A percentile compares a stretch with the other conserved stretches of the same genome.
Evolutionary conservation across 2,329 filamentous ascomycete genomes (phyloP).

Genomic region (Pseudocercospora fijiensis): DNA sequence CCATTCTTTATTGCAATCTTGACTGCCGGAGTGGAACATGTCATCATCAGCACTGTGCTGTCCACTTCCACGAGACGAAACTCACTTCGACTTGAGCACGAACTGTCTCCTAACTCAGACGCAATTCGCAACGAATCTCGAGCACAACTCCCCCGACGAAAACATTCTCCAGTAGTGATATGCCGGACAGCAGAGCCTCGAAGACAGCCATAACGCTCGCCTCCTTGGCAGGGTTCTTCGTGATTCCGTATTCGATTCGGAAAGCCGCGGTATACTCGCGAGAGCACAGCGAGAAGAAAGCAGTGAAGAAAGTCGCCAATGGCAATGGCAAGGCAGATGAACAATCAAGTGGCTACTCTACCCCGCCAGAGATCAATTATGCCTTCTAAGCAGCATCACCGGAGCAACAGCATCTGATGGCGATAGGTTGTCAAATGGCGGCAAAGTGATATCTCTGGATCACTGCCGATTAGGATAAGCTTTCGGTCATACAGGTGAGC

Average conservation of each 20-base stretch:
- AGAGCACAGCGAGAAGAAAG: neutral
- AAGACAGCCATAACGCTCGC: neutral
- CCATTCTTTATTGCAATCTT: slow-evolving; percentile 1
- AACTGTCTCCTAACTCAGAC: neutral
- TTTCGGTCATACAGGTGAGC: neutral
- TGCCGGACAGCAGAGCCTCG: neutral
- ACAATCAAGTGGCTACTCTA: neutral
- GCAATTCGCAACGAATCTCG: neutral
- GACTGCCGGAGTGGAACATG: neutral
- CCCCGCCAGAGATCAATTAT: slow-evolving; percentile 1
- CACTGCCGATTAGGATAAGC: neutral
- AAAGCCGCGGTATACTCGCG: neutral
- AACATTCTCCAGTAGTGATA: neutral
- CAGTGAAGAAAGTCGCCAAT: neutral
- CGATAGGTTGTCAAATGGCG: neutral
- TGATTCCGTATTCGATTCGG: slow-evolving; percentile 2
- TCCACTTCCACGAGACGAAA: neutral
- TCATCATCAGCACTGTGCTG: slow-evolving; percentile 1
- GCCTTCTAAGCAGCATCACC: neutral
- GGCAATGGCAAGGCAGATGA: too few relatives aligned
- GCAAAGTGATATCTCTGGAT: neutral
- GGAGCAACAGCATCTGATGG: neutral
- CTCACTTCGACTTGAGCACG: neutral
- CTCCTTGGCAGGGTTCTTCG: slow-evolving; percentile 2
- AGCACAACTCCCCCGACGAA: neutral